Percentiles rank a stretch among this genome's conserved stretches.
phyloP scores from a whole-genome alignment of 805 yeast genomes.

The Cyberlindnera galapagoensis region DNA sequence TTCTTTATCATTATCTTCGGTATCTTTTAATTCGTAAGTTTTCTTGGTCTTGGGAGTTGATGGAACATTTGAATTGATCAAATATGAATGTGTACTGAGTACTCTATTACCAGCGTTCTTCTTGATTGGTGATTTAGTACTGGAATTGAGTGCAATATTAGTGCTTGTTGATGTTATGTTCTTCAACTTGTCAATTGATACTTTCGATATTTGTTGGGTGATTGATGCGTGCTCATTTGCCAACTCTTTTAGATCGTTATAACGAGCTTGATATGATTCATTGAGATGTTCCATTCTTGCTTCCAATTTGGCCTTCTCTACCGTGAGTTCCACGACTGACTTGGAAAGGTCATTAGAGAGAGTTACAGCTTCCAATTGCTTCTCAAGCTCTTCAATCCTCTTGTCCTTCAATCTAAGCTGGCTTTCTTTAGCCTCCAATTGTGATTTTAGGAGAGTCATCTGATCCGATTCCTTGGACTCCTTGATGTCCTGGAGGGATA shows the following conservation, averaged over 20 bases:
- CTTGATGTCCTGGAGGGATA: too few species aligned
- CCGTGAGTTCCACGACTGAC: slow-evolving; percentile 13
- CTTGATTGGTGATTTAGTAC: slow-evolving; percentile 1
- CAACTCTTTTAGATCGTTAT: slow-evolving; percentile 23
- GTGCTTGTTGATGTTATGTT: slow-evolving; percentile 19
- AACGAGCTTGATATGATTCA: slow-evolving; percentile 20
- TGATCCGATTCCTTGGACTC: neutral
- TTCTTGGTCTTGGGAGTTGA: neutral
- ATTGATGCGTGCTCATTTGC: slow-evolving; percentile 24
- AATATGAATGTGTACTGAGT: slow-evolving; percentile 24
- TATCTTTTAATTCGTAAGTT: neutral
- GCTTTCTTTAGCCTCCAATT: slow-evolving; percentile 7
- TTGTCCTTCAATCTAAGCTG: slow-evolving; percentile 13
- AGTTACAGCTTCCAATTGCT: slow-evolving; percentile 6
- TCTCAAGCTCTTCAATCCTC: slow-evolving; percentile 13
- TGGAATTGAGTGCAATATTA: slow-evolving; percentile 8
- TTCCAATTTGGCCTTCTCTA: slow-evolving; percentile 16
- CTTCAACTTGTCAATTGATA: slow-evolving; percentile 25
- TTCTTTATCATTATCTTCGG: neutral
- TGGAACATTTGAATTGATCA: slow-evolving; percentile 8
- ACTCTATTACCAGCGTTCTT: slow-evolving; percentile 11
- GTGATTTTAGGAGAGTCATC: neutral
- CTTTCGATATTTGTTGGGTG: slow-evolving; percentile 18
- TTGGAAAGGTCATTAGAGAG: neutral
- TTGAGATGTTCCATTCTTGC: slow-evolving; percentile 20